Conservation (phyloP, 139 green algal species). For the Micractinium sp. region DNA sequence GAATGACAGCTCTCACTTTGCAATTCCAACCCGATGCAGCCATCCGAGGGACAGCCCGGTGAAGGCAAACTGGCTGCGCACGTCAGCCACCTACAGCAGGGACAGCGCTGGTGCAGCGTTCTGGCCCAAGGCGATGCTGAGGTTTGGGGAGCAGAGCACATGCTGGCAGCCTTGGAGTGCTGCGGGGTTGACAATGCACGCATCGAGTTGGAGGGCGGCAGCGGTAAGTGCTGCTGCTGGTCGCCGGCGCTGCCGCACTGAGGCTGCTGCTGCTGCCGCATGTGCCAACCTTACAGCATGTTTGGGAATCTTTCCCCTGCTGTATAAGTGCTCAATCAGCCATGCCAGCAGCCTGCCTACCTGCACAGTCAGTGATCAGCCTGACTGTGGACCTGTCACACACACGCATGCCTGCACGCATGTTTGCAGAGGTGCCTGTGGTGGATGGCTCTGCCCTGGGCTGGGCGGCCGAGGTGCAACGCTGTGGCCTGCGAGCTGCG, state of each 20-base stretch:
- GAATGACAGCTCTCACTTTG: background rate
- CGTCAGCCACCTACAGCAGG: background rate
- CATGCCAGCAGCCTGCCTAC: no score
- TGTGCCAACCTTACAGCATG: background rate
- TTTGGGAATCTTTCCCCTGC: background rate
- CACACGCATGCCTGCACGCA: no score
- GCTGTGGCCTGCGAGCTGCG: conserved; percentile 48
- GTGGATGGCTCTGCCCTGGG: conserved; percentile 83
- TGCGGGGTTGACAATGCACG: conserved; percentile 89
- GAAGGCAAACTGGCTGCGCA: background rate
- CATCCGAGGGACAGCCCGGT: background rate
- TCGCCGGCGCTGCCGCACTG: background rate
- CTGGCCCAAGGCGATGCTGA: background rate
- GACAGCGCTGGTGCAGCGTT: conserved; percentile 11
- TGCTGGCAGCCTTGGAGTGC: conserved; percentile 88
- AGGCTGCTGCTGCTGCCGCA: background rate
- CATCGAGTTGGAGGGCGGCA: conserved; percentile 74
- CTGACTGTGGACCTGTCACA: no score
- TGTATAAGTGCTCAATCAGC: background rate
- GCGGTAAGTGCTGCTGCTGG: background rate
- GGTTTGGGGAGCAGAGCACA: conserved; percentile 61
- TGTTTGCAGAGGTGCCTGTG: conserved; percentile 73
- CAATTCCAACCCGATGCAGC: background rate
- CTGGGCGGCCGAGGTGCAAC: conserved; percentile 67
- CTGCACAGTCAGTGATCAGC: no score